Percentiles rank a stretch among this genome's conserved stretches.
Conservation (phyloP, 2,329 filamentous ascomycete species). For the Neonectria ditissima region DNA sequence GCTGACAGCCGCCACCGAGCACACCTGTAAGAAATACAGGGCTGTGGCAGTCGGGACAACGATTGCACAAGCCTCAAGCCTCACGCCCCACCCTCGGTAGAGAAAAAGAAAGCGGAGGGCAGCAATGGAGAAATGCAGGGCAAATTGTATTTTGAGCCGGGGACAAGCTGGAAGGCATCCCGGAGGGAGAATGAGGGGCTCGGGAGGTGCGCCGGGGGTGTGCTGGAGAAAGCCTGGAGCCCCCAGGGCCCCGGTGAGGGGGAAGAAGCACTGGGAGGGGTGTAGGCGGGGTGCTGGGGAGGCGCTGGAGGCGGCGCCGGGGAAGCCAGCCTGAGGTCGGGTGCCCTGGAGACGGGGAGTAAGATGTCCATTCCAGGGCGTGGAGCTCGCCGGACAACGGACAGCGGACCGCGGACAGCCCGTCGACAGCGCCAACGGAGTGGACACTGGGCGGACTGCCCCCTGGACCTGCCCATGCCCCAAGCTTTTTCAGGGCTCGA, state of each 20-base stretch:
- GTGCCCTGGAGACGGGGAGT: background rate
- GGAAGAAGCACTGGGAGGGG: conserved; percentile 3
- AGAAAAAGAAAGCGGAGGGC: conserved; percentile 32
- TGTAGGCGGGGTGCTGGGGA: background rate
- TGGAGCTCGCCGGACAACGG: background rate
- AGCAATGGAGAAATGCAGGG: conserved; percentile 28
- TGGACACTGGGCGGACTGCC: background rate
- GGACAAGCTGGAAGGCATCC: conserved; percentile 22
- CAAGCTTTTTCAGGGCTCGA: conserved; percentile 21
- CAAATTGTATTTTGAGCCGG: conserved; percentile 27
- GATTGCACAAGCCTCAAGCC: background rate
- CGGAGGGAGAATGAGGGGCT: conserved; percentile 17
- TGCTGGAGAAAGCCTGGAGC: conserved; percentile 2
- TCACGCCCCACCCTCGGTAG: conserved; percentile 41
- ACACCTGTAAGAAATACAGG: conserved; percentile 17
- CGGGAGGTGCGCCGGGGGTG: conserved; percentile 12
- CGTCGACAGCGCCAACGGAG: background rate
- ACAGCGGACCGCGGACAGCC: background rate
- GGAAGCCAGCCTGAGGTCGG: background rate
- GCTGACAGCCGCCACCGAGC: conserved; percentile 27
- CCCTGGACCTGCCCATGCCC: background rate
- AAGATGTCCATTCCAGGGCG: background rate
- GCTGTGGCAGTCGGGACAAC: conserved; percentile 16
- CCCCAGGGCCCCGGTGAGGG: conserved; percentile 10
- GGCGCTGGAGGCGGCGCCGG: background rate